These are phyloP conservation scores for Exophiala dermatitidis DNA, from an alignment of 2,329 filamentous ascomycete genomes.

Conservation along the genomic window DNA sequence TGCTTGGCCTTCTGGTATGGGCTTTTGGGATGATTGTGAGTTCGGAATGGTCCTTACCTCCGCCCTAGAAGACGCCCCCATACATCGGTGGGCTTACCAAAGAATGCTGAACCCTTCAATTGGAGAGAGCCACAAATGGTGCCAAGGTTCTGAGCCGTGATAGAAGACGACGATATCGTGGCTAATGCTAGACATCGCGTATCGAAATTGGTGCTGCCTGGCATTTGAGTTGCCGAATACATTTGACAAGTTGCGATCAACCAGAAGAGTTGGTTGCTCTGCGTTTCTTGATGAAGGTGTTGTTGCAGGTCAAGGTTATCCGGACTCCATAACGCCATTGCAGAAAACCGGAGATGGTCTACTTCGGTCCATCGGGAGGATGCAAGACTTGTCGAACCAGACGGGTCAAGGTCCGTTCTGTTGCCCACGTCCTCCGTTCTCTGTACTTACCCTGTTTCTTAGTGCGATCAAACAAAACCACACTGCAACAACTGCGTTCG, in stretches of 20 bases:
- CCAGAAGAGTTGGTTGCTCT: background rate
- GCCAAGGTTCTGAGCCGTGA: background rate
- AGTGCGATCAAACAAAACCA: conserved; percentile 27
- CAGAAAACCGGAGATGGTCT: conserved; percentile 26
- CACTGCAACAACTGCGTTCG: conserved; percentile 26
- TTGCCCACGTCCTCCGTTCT: background rate
- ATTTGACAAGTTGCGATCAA: conserved; percentile 2
- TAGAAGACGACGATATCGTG: conserved; percentile 8
- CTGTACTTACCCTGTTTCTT: background rate
- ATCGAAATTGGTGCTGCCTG: conserved; percentile 9
- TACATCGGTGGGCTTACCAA: no score
- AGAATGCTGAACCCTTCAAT: background rate
- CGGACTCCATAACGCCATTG: no score
- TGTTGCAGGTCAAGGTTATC: background rate
- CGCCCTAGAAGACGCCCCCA: no score
- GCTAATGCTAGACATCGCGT: conserved; percentile 2
- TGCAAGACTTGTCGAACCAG: conserved; percentile 26
- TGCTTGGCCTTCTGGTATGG: no score
- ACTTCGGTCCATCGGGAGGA: conserved; percentile 25
- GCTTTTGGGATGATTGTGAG: no score
- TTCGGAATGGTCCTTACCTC: no score
- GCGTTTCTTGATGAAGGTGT: background rate
- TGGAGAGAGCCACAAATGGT: background rate
- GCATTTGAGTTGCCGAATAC: background rate
- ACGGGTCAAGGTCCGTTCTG: conserved; percentile 22